Base-by-base conservation (phyloP, 2,329 filamentous ascomycete species). In the Penicillium sp. region DNA sequence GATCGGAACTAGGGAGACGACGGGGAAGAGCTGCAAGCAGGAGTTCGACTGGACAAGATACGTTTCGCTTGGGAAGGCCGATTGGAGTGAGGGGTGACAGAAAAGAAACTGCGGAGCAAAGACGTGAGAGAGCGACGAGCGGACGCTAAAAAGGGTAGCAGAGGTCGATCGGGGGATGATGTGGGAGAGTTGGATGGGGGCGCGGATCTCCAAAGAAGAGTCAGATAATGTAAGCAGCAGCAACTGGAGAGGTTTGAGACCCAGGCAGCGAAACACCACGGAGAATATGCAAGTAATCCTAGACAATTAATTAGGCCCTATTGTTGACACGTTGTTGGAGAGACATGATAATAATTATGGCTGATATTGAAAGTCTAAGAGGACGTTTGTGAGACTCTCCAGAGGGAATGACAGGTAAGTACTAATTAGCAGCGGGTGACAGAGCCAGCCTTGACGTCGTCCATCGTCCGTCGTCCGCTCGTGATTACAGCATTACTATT, bases 91-190 rank as follows among this genome's bases (percentile, higher is more conserved):
- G 67, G 66, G 67, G 68, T 57, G 69, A 65, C 62, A 66, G 64
- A 63, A 66, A 62, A 66, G 61, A 66, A 52, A 67, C 64, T 67
- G 65, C 65, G 66, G 69, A 71, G 69, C 63, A 66, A 60, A 64
- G 61, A 59, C 61, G 67, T 67, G 66, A 53, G 67, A 68, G 64
- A 66, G 59, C 64, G 68, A 66, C 64, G 66, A 71, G 62, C 65
- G 61, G 64, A 69, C 64, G 67, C 68, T 69, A 69, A 66, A 58
- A 67, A 67, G 69, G 64, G 65, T 65, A 65, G 62, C 65, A 64
- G 58, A 68, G 60, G 65, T 63, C 62, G 68, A 69, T 69, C 64
- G 64, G 64, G 64, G 65, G 63, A 68, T 68, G 66, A 67, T 68
- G 64, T 65, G 64, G 66, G 64, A 66, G 62, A 66, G 64, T 51